Evolutionary conservation across 2,329 filamentous ascomycete species (phyloP).

Genomic region (Aspergillus ruber): DNA sequence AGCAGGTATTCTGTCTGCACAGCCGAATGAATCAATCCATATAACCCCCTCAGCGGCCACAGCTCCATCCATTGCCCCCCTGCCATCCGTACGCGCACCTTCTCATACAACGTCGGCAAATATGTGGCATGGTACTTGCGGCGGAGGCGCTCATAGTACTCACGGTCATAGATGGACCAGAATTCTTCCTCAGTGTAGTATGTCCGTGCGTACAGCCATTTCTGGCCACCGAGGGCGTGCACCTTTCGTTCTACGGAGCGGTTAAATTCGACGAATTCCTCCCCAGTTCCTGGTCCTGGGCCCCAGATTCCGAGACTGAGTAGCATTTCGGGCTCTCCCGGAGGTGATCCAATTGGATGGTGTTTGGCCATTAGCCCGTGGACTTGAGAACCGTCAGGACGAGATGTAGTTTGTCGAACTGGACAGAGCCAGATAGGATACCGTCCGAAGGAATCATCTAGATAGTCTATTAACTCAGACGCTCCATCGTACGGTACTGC

Average conservation of each 20-base stretch:
- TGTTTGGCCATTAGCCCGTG: background rate
- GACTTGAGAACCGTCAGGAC: background rate
- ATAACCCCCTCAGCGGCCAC: background rate
- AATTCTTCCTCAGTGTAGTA: background rate
- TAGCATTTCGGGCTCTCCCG: background rate
- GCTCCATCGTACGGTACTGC: constrained; percentile 50
- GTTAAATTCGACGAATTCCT: background rate
- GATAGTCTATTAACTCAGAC: constrained; percentile 48
- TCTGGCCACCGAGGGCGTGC: background rate
- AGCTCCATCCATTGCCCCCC: background rate
- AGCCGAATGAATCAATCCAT: background rate
- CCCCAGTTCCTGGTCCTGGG: background rate
- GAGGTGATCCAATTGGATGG: background rate
- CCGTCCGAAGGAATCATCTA: constrained; percentile 40
- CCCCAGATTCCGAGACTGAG: background rate
- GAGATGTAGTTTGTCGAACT: constrained; percentile 18
- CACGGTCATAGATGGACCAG: background rate
- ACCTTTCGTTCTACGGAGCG: background rate
- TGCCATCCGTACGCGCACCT: background rate
- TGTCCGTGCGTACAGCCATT: background rate
- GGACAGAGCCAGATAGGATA: constrained; percentile 58
- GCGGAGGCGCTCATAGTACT: background rate
- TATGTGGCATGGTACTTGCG: background rate
- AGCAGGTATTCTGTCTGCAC: background rate
- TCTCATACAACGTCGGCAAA: background rate